A percentile compares a stretch with the other conserved stretches of the same genome.
These are phyloP conservation scores for Thelonectria olida DNA, from an alignment of 2,329 filamentous ascomycete genomes.

Conservation along the genomic window DNA sequence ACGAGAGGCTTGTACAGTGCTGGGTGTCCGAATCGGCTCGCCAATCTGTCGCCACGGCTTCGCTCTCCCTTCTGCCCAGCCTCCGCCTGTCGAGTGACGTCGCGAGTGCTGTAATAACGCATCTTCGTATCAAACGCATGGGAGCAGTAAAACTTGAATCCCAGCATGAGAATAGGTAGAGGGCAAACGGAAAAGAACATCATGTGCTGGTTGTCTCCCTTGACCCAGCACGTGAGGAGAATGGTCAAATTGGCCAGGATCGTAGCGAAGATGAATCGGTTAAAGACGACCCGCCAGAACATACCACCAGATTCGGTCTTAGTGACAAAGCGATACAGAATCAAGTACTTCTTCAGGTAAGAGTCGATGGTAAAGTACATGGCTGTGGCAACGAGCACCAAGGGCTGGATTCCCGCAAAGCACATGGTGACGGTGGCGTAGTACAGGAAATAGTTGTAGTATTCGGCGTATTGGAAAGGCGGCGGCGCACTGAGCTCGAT, in stretches of 20 bases:
- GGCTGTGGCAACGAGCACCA: slow-evolving; percentile 86
- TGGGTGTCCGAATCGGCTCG: slow-evolving; percentile 86
- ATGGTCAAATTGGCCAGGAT: slow-evolving; percentile 83
- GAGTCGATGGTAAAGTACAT: slow-evolving; percentile 90
- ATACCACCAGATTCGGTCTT: slow-evolving; percentile 95
- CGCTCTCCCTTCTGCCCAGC: slow-evolving; percentile 60
- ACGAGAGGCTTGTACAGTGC: slow-evolving; percentile 89
- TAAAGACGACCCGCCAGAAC: slow-evolving; percentile 92
- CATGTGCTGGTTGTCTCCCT: slow-evolving; percentile 56
- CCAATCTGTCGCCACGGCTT: slow-evolving; percentile 73
- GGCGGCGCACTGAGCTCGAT: slow-evolving; percentile 94
- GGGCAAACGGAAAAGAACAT: slow-evolving; percentile 77
- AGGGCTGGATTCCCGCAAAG: slow-evolving; percentile 85
- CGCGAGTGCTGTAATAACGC: slow-evolving; percentile 79
- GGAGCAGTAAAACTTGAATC: slow-evolving; percentile 88
- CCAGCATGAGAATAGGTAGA: slow-evolving; percentile 79
- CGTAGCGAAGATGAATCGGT: slow-evolving; percentile 86
- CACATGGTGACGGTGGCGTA: slow-evolving; percentile 90
- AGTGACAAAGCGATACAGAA: slow-evolving; percentile 94
- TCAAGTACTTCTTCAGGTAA: slow-evolving; percentile 92
- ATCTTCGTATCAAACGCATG: slow-evolving; percentile 80
- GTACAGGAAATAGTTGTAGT: slow-evolving; percentile 98
- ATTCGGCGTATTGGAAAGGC: slow-evolving; percentile 92
- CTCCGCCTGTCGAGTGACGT: slow-evolving; percentile 59
- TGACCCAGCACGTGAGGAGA: slow-evolving; percentile 78